A percentile compares a stretch with the other conserved stretches of the same genome.
These are phyloP conservation scores for Coemansia sp. DNA, from an alignment of 192 early-diverging fungal species.

Conservation along the genomic window DNA sequence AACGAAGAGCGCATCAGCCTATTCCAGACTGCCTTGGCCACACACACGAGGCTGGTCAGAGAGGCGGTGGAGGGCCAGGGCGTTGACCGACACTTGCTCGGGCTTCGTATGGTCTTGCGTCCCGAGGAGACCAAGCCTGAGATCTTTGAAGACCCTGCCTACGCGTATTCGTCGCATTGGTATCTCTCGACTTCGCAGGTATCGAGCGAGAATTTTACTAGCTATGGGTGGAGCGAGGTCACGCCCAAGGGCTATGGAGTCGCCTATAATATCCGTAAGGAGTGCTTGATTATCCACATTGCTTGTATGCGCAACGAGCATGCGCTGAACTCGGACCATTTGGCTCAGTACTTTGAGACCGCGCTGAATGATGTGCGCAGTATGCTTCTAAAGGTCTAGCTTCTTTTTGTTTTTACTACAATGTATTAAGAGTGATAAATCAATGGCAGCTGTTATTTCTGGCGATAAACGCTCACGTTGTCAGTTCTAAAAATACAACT, in stretches of 20 bases:
- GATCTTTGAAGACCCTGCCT: slow-evolving; percentile 87
- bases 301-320: slow-evolving; percentile 66
- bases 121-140: slow-evolving; percentile 76
- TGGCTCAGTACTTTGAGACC: slow-evolving; percentile 78
- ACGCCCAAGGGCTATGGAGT: slow-evolving; percentile 89
- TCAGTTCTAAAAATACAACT: not conserved
- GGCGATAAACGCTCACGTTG: too few relatives aligned
- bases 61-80: slow-evolving; percentile 80
- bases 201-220: slow-evolving; percentile 85
- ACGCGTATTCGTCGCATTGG: slow-evolving; percentile 86
- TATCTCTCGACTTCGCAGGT: slow-evolving; percentile 93
- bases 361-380: slow-evolving; percentile 79
- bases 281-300: slow-evolving; percentile 85
- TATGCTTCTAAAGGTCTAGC: slow-evolving; percentile 27
- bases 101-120: slow-evolving; percentile 77
- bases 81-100: slow-evolving; percentile 90
- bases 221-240: slow-evolving; percentile 92
- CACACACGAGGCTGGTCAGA: slow-evolving; percentile 81
- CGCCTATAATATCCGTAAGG: slow-evolving; percentile 92
- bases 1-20: slow-evolving; percentile 65
- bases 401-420: not conserved
- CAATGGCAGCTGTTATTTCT: too few relatives aligned
- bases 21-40: slow-evolving; percentile 72
- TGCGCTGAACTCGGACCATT: slow-evolving; percentile 58
- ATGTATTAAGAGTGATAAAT: not conserved